Evolutionary conservation across 306 rosid genomes (phyloP).

Genomic region (Prunus fruticosa): DNA sequence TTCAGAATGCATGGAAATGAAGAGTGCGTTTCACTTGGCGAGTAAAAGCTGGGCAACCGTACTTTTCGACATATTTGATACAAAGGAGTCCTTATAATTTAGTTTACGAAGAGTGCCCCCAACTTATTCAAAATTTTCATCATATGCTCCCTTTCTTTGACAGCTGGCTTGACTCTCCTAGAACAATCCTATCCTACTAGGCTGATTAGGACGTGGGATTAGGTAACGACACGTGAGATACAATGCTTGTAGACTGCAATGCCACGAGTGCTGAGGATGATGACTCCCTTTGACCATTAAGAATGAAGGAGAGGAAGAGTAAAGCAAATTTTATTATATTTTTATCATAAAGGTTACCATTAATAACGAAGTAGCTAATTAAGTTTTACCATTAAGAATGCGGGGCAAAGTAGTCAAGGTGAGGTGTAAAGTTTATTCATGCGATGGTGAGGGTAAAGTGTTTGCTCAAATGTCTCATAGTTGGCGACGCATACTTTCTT

Average conservation of each 20-base stretch:
- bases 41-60: conserved; percentile 16
- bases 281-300: too few species aligned
- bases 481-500: too few species aligned
- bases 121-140: background rate
- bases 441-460: too few species aligned
- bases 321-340: too few species aligned
- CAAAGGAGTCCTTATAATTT: conserved; percentile 21
- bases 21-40: background rate
- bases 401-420: too few species aligned
- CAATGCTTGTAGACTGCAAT: background rate
- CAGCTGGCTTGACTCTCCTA: background rate
- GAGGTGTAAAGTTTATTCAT: too few species aligned
- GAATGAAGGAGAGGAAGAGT: too few species aligned
- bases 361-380: too few species aligned
- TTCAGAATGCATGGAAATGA: background rate
- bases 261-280: too few species aligned
- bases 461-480: too few species aligned
- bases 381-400: too few species aligned
- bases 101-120: conserved; percentile 7
- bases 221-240: background rate
- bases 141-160: background rate
- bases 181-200: background rate
- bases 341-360: too few species aligned
- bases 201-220: conserved; percentile 5
- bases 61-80: conserved; percentile 31